Conservation (phyloP, 2,329 filamentous ascomycete genomes). For the Delphinella strobiligena region DNA sequence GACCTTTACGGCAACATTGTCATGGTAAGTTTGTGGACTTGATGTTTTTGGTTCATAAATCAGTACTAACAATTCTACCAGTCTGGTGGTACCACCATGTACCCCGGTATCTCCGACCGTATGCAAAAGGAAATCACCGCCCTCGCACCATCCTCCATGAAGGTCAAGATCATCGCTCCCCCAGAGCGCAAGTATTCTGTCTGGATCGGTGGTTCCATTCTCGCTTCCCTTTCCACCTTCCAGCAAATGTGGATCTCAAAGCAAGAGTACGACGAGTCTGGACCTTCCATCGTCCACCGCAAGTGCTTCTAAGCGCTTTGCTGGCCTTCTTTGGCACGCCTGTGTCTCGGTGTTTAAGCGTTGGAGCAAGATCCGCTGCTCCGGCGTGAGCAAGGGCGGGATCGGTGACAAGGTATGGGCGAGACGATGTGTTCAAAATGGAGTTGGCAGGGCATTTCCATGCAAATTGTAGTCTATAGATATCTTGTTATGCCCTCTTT, state of each 20-base stretch:
- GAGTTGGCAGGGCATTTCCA: slow-evolving; percentile 8
- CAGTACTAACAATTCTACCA: slow-evolving; percentile 35
- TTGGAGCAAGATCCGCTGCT: slow-evolving; percentile 5
- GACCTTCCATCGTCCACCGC: slow-evolving; percentile 98
- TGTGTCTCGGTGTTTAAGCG: slow-evolving; percentile 4
- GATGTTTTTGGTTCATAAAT: background rate
- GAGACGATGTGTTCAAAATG: slow-evolving; percentile 4
- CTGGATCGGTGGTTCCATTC: slow-evolving; percentile 99
- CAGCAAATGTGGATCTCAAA: slow-evolving; percentile 99
- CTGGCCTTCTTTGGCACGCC: slow-evolving; percentile 5
- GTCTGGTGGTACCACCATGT: slow-evolving; percentile 99
- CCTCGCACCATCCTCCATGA: slow-evolving; percentile 98
- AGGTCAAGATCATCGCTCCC: slow-evolving; percentile 99
- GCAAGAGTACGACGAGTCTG: slow-evolving; percentile 99
- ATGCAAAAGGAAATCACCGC: slow-evolving; percentile 99
- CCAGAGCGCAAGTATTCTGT: slow-evolving; percentile 99
- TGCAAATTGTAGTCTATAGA: slow-evolving; percentile 9
- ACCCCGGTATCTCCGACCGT: slow-evolving; percentile 99
- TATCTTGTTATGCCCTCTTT: slow-evolving; percentile 8
- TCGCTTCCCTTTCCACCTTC: slow-evolving; percentile 99
- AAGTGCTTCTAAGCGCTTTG: slow-evolving; percentile 79
- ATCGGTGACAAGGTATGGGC: slow-evolving; percentile 6
- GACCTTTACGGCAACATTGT: slow-evolving; percentile 99
- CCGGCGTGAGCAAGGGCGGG: slow-evolving; percentile 6
- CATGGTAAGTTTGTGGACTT: slow-evolving; percentile 83